Conservation (phyloP, 2,329 filamentous ascomycete genomes). For the Pseudopyrenochaeta lycopersici region DNA sequence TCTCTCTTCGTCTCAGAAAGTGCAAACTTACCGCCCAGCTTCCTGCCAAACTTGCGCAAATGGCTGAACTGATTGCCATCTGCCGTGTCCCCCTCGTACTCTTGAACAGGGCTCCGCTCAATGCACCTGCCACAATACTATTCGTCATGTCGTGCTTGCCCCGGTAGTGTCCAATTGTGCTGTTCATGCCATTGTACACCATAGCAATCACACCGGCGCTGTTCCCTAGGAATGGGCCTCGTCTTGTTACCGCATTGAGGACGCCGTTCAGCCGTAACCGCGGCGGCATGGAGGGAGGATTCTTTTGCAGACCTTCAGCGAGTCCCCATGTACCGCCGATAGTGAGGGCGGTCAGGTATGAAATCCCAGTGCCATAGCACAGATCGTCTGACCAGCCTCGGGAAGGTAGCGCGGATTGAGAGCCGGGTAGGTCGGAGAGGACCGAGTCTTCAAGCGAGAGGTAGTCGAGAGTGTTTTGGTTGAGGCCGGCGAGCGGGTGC, state of each 20-base stretch:
- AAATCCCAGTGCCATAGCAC: slow-evolving; percentile 95
- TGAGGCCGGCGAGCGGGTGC: slow-evolving; percentile 91
- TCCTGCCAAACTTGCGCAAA: slow-evolving; percentile 86
- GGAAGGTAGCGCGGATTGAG: slow-evolving; percentile 87
- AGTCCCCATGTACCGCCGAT: slow-evolving; percentile 92
- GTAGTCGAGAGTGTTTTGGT: slow-evolving; percentile 94
- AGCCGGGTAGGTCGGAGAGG: slow-evolving; percentile 84
- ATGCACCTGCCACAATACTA: slow-evolving; percentile 81
- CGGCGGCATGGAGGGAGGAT: slow-evolving; percentile 75
- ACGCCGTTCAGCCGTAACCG: slow-evolving; percentile 94
- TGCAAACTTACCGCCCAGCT: slow-evolving; percentile 77
- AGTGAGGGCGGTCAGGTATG: slow-evolving; percentile 86
- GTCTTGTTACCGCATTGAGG: slow-evolving; percentile 89
- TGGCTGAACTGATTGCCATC: slow-evolving; percentile 92
- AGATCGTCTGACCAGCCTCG: slow-evolving; percentile 98
- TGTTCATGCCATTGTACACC: slow-evolving; percentile 82
- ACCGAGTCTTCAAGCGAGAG: slow-evolving; percentile 91
- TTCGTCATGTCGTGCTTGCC: slow-evolving; percentile 77
- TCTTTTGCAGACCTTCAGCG: slow-evolving; percentile 83
- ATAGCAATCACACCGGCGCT: slow-evolving; percentile 95
- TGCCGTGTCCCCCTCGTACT: slow-evolving; percentile 88
- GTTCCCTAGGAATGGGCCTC: slow-evolving; percentile 95
- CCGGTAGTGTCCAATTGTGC: slow-evolving; percentile 50
- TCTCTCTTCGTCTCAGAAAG: not conserved
- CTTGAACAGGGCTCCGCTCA: slow-evolving; percentile 97